A percentile compares a stretch with the other conserved stretches of the same genome.
Conservation (phyloP, 2,329 filamentous ascomycete species). For the Alternaria incomplexa region DNA sequence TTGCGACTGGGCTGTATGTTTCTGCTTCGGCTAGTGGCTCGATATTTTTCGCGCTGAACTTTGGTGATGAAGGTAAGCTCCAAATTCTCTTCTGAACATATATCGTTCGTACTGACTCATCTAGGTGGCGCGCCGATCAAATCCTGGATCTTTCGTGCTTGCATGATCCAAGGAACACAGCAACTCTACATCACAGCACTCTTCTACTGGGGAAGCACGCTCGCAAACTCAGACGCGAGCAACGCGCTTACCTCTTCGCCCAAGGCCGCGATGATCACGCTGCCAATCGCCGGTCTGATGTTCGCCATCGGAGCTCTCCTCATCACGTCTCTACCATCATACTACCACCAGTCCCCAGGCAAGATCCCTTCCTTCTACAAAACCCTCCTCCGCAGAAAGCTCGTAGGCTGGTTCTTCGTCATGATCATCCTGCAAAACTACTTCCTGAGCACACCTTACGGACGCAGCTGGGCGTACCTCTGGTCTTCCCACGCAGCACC, state of each 20-base stretch:
- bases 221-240: background rate
- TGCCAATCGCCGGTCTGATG: background rate
- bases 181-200: background rate
- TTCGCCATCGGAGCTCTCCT: background rate
- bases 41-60: background rate
- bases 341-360: background rate
- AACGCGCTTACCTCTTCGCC: background rate
- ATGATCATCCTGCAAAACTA: background rate
- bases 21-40: background rate
- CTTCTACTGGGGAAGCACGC: background rate
- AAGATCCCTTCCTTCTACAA: background rate
- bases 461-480: background rate
- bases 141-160: background rate
- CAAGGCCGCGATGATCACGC: background rate
- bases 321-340: background rate
- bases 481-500: background rate
- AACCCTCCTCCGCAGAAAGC: background rate
- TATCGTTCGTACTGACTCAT: background rate
- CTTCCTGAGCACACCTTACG: background rate
- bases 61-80: background rate
- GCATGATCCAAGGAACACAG: background rate
- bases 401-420: background rate
- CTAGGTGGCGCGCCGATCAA: background rate
- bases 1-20: background rate
- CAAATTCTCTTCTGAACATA: background rate